Percentiles rank a stretch among this genome's conserved stretches.
phyloP scores from a whole-genome alignment of 2,329 filamentous ascomycete species.

The Ophiostoma ulmi region DNA sequence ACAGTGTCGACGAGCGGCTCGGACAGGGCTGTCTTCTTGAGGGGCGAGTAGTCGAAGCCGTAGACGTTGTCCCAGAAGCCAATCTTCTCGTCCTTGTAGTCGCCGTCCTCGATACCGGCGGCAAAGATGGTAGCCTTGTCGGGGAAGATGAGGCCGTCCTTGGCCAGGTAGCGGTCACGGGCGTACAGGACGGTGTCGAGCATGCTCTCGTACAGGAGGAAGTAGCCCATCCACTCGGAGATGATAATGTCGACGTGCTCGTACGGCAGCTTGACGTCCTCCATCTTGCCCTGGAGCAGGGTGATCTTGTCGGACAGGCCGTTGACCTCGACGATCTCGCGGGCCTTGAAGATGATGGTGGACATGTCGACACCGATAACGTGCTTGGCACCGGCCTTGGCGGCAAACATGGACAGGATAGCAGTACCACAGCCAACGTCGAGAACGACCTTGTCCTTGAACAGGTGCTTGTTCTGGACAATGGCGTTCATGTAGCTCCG shows the following conservation, averaged over 20 bases:
- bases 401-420: conserved; percentile 99
- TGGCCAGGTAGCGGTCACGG: conserved; percentile 81
- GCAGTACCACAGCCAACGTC: conserved; percentile 96
- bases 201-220: conserved; percentile 98
- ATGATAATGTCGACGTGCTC: conserved; percentile 99
- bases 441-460: conserved; percentile 87
- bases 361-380: conserved; percentile 99
- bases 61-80: conserved; percentile 99
- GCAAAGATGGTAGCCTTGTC: conserved; percentile 98
- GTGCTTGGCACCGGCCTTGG: conserved; percentile 92
- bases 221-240: conserved; percentile 99
- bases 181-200: conserved; percentile 96
- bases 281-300: conserved; percentile 98
- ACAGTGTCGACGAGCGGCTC: conserved; percentile 97
- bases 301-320: conserved; percentile 95
- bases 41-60: conserved; percentile 91
- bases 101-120: conserved; percentile 95
- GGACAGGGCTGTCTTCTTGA: conserved; percentile 88
- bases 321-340: conserved; percentile 88
- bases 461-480: conserved; percentile 90
- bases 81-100: conserved; percentile 99
- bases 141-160: conserved; percentile 91
- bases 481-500: conserved; percentile 96
- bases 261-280: conserved; percentile 89
- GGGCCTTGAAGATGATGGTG: conserved; percentile 97